These are phyloP conservation scores for Exserohilum turcica DNA, from an alignment of 2,329 filamentous ascomycete species.

Conservation along the genomic window DNA sequence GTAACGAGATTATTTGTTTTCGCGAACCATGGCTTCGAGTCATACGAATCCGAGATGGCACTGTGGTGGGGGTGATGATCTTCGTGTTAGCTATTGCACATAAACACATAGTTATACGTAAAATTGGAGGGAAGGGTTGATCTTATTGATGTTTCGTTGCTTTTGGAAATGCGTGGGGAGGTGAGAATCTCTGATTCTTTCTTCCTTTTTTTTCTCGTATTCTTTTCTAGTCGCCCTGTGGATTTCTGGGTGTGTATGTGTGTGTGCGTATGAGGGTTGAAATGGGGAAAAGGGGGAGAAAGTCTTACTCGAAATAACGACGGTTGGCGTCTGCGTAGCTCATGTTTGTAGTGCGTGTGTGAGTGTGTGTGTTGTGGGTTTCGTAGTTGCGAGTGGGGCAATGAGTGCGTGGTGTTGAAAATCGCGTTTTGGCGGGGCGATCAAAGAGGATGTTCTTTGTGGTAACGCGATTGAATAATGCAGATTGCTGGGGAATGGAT, in stretches of 20 bases:
- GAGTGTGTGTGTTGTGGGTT: no score
- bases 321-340: slow-evolving; percentile 44
- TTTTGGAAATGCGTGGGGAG: no score
- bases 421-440: background rate
- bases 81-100: background rate
- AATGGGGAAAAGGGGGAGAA: background rate
- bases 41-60: slow-evolving; percentile 59
- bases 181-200: no score
- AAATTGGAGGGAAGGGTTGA: no score
- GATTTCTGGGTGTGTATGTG: background rate
- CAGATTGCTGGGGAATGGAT: background rate
- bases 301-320: slow-evolving; percentile 43
- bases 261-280: background rate
- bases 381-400: no score
- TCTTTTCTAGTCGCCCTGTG: background rate
- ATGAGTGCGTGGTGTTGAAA: no score
- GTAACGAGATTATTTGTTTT: slow-evolving; percentile 61
- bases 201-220: background rate
- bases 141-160: no score
- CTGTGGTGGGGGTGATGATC: background rate
- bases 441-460: background rate
- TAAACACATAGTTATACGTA: background rate
- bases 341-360: no score
- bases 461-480: background rate
- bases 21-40: slow-evolving; percentile 58